These are phyloP conservation scores for Taphrina flavorubra DNA, from an alignment of 1,139 yeast species.

Conservation along the genomic window DNA sequence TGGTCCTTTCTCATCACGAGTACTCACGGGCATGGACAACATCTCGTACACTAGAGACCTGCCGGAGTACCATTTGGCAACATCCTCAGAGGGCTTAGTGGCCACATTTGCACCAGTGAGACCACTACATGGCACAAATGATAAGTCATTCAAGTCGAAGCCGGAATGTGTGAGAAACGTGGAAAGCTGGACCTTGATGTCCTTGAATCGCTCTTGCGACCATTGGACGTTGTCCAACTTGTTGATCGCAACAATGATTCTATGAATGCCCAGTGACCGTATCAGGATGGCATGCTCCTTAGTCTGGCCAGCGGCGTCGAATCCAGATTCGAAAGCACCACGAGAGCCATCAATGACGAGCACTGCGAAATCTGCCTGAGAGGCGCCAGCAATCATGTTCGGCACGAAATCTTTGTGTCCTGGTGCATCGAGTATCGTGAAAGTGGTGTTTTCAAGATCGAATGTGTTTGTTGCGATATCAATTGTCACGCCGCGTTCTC, in stretches of 20 bases:
- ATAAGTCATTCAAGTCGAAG: constrained; percentile 59
- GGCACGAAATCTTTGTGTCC: constrained; percentile 98
- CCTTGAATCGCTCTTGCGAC: constrained; percentile 67
- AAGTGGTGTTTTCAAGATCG: constrained; percentile 67
- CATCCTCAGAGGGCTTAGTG: constrained; percentile 51
- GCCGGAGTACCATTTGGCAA: constrained; percentile 32
- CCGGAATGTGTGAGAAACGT: constrained; percentile 72
- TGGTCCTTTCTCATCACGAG: constrained; percentile 26
- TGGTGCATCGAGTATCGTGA: constrained; percentile 95
- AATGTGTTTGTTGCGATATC: constrained; percentile 87
- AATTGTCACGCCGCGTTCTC: constrained; percentile 83
- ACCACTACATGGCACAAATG: constrained; percentile 86
- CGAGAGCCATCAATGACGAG: constrained; percentile 77
- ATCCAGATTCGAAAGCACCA: constrained; percentile 90
- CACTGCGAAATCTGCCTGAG: constrained; percentile 76
- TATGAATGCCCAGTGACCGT: constrained; percentile 77
- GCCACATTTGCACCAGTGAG: constrained; percentile 81
- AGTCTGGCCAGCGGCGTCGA: constrained; percentile 86
- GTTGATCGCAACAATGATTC: constrained; percentile 78
- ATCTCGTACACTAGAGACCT: constrained; percentile 21
- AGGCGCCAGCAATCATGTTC: constrained; percentile 97
- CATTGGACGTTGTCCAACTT: constrained; percentile 82
- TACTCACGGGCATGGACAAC: constrained; percentile 1
- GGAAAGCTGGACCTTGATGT: constrained; percentile 64
- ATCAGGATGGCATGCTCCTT: constrained; percentile 90